These are phyloP conservation scores for Apiotrichum siamense DNA, from an alignment of 1,284 basidiomycete genomes.

Conservation along the genomic window DNA sequence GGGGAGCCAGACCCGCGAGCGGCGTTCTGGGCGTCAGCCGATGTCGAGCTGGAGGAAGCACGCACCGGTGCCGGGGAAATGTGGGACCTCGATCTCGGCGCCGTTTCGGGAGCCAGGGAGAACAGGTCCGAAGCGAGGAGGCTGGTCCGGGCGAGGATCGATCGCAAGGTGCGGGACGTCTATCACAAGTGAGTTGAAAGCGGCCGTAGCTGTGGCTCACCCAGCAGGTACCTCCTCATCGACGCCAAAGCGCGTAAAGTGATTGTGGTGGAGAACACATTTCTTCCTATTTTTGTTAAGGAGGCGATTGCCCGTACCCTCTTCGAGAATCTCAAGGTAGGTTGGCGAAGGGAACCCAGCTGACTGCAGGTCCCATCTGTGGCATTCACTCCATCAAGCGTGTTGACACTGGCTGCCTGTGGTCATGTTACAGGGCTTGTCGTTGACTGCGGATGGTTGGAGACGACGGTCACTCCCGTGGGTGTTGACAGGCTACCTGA, in stretches of 20 bases:
- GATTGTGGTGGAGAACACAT: constrained; percentile 81
- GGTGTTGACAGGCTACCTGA: constrained; percentile 32
- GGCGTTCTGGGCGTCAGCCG: constrained; percentile 32
- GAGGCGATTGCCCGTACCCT: constrained; percentile 77
- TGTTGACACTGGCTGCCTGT: constrained; percentile 74
- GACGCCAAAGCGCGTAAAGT: constrained; percentile 92
- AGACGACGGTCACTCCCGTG: constrained; percentile 81
- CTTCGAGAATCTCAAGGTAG: constrained; percentile 82
- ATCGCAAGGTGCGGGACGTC: constrained; percentile 63
- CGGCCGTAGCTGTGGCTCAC: constrained; percentile 21
- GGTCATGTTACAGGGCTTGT: constrained; percentile 89
- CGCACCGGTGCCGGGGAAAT: constrained; percentile 20
- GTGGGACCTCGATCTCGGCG: constrained; percentile 40
- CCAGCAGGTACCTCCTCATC: constrained; percentile 74
- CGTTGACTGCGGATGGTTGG: constrained; percentile 83
- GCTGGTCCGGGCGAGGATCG: constrained; percentile 62
- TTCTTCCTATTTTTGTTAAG: constrained; percentile 79
- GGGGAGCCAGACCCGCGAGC: constrained; percentile 47
- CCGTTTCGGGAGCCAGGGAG: constrained; percentile 21
- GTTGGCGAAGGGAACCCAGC: constrained; percentile 14
- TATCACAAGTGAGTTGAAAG: constrained; percentile 78
- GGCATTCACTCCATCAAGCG: constrained; percentile 80
- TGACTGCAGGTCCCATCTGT: constrained; percentile 74
- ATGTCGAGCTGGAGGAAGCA: constrained; percentile 1
- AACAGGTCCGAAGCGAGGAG: constrained; percentile 62